These are phyloP conservation scores for Pelargonium australe DNA, from an alignment of 441 rosid genomes.

Conservation along the genomic window DNA sequence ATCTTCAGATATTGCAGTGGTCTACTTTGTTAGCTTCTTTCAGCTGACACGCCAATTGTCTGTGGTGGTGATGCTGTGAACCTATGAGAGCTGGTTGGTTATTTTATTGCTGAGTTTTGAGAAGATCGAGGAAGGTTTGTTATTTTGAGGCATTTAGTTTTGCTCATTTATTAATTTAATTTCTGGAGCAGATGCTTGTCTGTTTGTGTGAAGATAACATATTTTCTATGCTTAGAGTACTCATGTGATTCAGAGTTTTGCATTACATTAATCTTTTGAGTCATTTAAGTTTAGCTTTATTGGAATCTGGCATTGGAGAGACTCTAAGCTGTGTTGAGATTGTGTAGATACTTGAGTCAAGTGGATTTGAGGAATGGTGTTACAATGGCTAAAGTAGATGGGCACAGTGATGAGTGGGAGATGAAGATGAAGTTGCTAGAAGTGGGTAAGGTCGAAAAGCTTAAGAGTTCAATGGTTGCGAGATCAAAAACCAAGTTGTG, in stretches of 20 bases:
- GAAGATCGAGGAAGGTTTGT: constrained; percentile 23
- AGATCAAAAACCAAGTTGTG: constrained; percentile 48
- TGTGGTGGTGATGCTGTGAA: constrained; percentile 17
- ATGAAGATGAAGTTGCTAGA: constrained; percentile 53
- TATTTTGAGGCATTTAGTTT: constrained; percentile 24
- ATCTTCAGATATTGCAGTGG: background rate
- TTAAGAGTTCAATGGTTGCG: constrained; percentile 43
- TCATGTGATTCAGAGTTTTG: constrained; percentile 9
- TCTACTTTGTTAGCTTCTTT: constrained; percentile 14
- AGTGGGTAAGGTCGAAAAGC: constrained; percentile 48
- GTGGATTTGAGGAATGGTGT: constrained; percentile 20
- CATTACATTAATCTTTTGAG: constrained; percentile 15
- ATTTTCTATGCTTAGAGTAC: constrained; percentile 6
- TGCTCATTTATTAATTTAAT: constrained; percentile 17
- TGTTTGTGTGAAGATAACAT: constrained; percentile 16
- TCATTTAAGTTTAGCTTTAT: constrained; percentile 15
- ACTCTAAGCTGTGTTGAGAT: constrained; percentile 9
- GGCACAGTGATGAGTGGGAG: constrained; percentile 44
- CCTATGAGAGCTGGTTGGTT: constrained; percentile 1
- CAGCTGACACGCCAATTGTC: constrained; percentile 6
- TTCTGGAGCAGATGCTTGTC: constrained; percentile 23
- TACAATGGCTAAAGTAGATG: constrained; percentile 49
- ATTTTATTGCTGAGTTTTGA: constrained; percentile 12
- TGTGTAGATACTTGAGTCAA: constrained; percentile 14
- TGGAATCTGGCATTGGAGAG: constrained; percentile 6